phyloP scores from a whole-genome alignment of 805 yeast genomes.

The Lipomyces lipofer region DNA sequence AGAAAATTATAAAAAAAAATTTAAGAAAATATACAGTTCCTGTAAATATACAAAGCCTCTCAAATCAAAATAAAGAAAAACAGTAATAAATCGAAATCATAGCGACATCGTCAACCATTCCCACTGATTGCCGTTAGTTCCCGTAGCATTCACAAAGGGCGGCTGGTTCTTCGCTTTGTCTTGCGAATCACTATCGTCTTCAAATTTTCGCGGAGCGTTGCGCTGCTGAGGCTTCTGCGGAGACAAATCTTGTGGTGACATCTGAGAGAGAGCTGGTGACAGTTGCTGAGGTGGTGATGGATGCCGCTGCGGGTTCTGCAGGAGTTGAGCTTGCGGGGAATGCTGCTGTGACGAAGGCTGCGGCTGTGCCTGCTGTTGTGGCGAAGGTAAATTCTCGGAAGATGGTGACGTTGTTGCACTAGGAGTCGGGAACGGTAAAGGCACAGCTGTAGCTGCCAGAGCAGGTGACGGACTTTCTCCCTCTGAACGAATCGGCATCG shows the following conservation, averaged over 20 bases:
- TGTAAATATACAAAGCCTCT: background rate
- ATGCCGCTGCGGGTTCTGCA: slow-evolving; percentile 14
- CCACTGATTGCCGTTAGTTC: slow-evolving; percentile 35
- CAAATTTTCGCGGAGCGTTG: no score
- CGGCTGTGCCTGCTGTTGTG: slow-evolving; percentile 17
- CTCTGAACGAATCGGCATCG: background rate
- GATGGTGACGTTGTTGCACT: slow-evolving; percentile 9
- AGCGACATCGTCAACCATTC: slow-evolving; percentile 40
- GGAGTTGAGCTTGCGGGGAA: background rate
- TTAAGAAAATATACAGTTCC: background rate
- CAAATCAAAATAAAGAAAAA: background rate
- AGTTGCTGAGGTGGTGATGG: background rate
- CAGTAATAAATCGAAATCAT: slow-evolving; percentile 14
- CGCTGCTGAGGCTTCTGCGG: slow-evolving; percentile 32
- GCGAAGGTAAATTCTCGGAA: slow-evolving; percentile 4
- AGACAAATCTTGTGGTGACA: background rate
- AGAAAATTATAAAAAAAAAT: background rate
- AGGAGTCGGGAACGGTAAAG: slow-evolving; percentile 11
- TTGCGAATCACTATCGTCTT: slow-evolving; percentile 23
- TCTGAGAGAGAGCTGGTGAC: background rate
- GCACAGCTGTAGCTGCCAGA: background rate
- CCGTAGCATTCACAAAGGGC: slow-evolving; percentile 9
- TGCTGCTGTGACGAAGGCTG: slow-evolving; percentile 21
- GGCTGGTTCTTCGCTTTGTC: slow-evolving; percentile 10
- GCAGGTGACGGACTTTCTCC: background rate